phyloP scores from a whole-genome alignment of 208 protist species.

The Wallacemonas rigidus region DNA sequence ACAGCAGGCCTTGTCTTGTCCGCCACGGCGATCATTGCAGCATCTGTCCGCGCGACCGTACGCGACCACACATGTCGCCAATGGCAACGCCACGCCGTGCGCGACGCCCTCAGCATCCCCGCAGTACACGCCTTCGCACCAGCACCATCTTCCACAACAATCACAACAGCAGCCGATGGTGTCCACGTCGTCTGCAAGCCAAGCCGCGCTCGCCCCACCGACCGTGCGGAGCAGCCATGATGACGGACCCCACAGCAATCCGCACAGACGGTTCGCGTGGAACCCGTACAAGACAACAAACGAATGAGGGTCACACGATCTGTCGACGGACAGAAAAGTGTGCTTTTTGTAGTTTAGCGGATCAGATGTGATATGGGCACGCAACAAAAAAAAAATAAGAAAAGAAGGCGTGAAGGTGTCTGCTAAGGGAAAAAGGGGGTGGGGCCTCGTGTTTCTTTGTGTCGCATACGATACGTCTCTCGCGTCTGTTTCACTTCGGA shows the following conservation, averaged over 20 bases:
- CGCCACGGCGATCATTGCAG: background rate
- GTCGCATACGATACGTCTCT: too few relatives aligned
- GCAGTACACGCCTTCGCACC: background rate
- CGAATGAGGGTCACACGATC: too few relatives aligned
- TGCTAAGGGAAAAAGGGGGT: too few relatives aligned
- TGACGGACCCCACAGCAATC: background rate
- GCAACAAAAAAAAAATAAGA: background rate
- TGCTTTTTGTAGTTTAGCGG: background rate
- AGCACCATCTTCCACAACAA: background rate
- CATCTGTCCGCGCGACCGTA: background rate
- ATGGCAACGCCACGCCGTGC: too few relatives aligned
- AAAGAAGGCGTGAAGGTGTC: background rate
- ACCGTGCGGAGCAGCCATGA: background rate
- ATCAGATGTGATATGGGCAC: background rate
- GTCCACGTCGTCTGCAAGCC: background rate
- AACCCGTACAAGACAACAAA: conserved; percentile 35
- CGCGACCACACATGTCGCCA: too few relatives aligned
- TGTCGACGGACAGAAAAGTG: too few relatives aligned
- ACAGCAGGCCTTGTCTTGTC: too few relatives aligned
- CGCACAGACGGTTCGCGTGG: conserved; percentile 24
- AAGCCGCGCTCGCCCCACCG: too few relatives aligned
- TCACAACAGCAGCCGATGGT: background rate
- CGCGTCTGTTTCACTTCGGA: too few relatives aligned
- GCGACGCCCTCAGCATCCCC: background rate
- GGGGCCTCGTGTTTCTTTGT: too few relatives aligned